A percentile compares a stretch with the other conserved stretches of the same genome.
Evolutionary conservation across 2,329 filamentous ascomycete genomes (phyloP).

Genomic region (Aphanocladium album): DNA sequence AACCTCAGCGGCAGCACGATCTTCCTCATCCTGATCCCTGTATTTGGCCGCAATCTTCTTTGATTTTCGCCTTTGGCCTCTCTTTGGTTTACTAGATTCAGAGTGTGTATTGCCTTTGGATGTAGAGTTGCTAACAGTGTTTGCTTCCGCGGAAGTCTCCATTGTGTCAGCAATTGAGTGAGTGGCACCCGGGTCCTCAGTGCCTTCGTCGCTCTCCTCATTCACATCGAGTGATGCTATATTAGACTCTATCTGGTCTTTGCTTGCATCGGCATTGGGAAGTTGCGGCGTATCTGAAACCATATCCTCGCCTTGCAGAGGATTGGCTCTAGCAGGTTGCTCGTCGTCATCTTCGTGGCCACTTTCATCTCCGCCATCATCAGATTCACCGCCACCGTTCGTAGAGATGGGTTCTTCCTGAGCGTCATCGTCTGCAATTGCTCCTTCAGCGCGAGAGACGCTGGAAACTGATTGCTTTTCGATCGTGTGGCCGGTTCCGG

Average conservation of each 20-base stretch:
- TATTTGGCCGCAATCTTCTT: slow-evolving; percentile 90
- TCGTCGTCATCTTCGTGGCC: slow-evolving; percentile 19
- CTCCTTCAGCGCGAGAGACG: background rate
- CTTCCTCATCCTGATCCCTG: slow-evolving; percentile 90
- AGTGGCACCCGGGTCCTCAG: background rate
- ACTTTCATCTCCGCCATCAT: slow-evolving; percentile 11
- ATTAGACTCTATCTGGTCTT: background rate
- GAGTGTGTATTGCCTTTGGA: slow-evolving; percentile 6
- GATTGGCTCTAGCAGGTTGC: slow-evolving; percentile 12
- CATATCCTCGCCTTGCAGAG: slow-evolving; percentile 2
- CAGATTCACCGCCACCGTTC: background rate
- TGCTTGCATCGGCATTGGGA: background rate
- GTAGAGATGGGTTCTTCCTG: background rate
- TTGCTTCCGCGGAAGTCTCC: slow-evolving; percentile 16
- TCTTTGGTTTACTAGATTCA: slow-evolving; percentile 47
- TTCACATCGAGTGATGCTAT: background rate
- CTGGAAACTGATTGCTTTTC: slow-evolving; percentile 13
- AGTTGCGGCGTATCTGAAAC: background rate
- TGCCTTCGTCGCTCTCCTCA: background rate
- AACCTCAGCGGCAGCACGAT: slow-evolving; percentile 74
- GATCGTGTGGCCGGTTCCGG: slow-evolving; percentile 14
- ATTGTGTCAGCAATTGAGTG: slow-evolving; percentile 17
- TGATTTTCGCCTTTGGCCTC: slow-evolving; percentile 75
- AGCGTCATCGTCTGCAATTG: background rate
- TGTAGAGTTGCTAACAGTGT: background rate